Conservation (phyloP, 2,329 filamentous ascomycete species). For the Aspergillus fructus region DNA sequence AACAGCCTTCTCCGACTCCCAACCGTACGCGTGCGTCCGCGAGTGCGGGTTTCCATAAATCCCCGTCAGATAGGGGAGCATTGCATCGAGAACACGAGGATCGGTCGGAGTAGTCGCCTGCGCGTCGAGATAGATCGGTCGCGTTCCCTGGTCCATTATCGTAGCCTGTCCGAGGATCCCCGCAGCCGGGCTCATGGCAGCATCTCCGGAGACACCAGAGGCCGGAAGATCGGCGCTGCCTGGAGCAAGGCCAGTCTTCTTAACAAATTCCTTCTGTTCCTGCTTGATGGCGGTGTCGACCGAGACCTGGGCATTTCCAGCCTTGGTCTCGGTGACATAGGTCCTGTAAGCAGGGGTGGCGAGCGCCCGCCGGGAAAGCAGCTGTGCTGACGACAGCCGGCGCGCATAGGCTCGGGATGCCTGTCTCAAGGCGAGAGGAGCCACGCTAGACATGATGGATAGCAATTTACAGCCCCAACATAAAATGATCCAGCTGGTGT, state of each 20-base stretch:
- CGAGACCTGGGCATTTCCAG: conserved; percentile 67
- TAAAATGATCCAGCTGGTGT: conserved; percentile 21
- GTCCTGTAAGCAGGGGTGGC: conserved; percentile 48
- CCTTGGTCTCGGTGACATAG: conserved; percentile 83
- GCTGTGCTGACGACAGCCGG: conserved; percentile 44
- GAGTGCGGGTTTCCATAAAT: conserved; percentile 97
- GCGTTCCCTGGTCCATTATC: conserved; percentile 85
- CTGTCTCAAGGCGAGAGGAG: conserved; percentile 72
- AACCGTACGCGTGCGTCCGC: conserved; percentile 94
- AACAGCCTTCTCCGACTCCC: conserved; percentile 94
- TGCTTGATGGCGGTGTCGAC: conserved; percentile 81
- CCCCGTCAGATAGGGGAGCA: conserved; percentile 92
- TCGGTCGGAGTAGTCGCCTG: conserved; percentile 96
- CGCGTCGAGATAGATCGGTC: conserved; percentile 98
- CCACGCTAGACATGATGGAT: conserved; percentile 60
- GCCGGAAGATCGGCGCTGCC: conserved; percentile 61
- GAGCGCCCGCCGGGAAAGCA: conserved; percentile 40
- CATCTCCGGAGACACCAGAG: conserved; percentile 59
- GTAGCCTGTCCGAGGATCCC: conserved; percentile 86
- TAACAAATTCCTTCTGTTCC: conserved; percentile 76
- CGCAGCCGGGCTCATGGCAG: conserved; percentile 78
- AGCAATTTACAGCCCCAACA: conserved; percentile 22
- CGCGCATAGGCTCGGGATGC: conserved; percentile 62
- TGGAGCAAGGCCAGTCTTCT: conserved; percentile 55
- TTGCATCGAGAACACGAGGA: conserved; percentile 89